Evolutionary conservation across 1,139 yeast species (phyloP), one percentile per base, ranked within the genome.

Genomic region (Debaryomyces singareniensis): DNA sequence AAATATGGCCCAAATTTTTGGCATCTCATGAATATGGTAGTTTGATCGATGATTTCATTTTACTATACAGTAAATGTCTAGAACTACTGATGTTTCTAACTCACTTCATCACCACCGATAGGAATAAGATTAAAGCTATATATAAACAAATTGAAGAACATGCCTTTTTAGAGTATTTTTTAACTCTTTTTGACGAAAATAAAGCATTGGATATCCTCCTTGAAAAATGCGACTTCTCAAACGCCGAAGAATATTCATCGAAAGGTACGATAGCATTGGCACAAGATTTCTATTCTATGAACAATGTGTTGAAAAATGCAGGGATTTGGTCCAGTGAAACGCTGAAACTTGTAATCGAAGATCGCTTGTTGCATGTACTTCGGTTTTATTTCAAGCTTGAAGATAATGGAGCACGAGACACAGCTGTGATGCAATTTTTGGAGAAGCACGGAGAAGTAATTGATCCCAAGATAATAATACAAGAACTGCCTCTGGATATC

Each of bases 1-100:
- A 54, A 3, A 40, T 59, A 11, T 67, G 71, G 71, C 37, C 55
- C 3, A 64, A 59, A 26, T 67, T 53, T 36, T 33, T 66, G 16
- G 45, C 40, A 9, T 32, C 57, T 3, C 44, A 51, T 21, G 40
- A 46, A 28, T 44, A 43, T 13, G 39, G 51, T 15, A 51, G 59
- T 27, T 66, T 58, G 14, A 52, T 61, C 27, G 43, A 39, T 20
- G 49, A 47, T 1, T 53, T 58, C 29, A 43, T 59, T 4, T 46
- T 40, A 4, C 28, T 53, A 2, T 66, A 64, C 32, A 36, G 60
- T 15, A 66, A 66, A 32, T 43, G 58, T 1, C 58, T 44, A 32
- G 72, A 67, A 37, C 41, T 61, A 13, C 34, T 53, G 13, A 26
- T 47, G n/a, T n/a, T 39, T 3, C 32, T 29, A 11, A 13, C 23